Percentiles rank a stretch among this genome's conserved stretches.
These are phyloP conservation scores for Brassica incana DNA, from an alignment of 345 rosid species.

Conservation along the genomic window DNA sequence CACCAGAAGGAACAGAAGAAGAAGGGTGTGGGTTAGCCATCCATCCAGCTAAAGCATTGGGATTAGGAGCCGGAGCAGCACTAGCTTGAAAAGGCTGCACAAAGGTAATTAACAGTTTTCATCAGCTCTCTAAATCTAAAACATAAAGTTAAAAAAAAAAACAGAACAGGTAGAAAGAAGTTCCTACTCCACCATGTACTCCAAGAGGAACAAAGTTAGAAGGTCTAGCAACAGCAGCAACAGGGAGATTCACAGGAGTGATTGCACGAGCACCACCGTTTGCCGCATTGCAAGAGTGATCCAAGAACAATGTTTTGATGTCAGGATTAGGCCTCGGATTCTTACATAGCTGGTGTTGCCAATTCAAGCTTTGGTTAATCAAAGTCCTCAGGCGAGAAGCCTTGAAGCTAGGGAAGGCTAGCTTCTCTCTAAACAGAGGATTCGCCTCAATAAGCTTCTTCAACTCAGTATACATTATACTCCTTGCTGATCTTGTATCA, in stretches of 20 bases:
- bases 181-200: constrained; percentile 70
- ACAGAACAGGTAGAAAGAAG: background rate
- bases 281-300: constrained; percentile 68
- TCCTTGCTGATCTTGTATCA: constrained; percentile 83
- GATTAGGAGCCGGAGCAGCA: constrained; percentile 61
- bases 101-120: constrained; percentile 7
- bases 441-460: constrained; percentile 87
- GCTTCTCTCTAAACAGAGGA: constrained; percentile 87
- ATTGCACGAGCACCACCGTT: constrained; percentile 84
- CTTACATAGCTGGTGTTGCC: constrained; percentile 97
- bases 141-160: constrained; percentile 6
- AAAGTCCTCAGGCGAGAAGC: constrained; percentile 76
- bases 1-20: constrained; percentile 70
- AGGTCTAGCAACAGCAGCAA: constrained; percentile 75
- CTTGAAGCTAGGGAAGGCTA: constrained; percentile 67
- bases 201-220: constrained; percentile 71
- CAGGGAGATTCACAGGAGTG: constrained; percentile 62
- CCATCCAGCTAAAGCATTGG: constrained; percentile 73
- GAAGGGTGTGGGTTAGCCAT: constrained; percentile 78
- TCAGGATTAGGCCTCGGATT: constrained; percentile 92
- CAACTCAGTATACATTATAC: constrained; percentile 77
- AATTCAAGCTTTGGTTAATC: constrained; percentile 88
- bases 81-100: constrained; percentile 65
- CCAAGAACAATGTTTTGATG: constrained; percentile 81
- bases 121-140: constrained; percentile 19